These are phyloP conservation scores for Colletotrichum liriopes DNA, from an alignment of 2,329 filamentous ascomycete genomes.

Conservation along the genomic window DNA sequence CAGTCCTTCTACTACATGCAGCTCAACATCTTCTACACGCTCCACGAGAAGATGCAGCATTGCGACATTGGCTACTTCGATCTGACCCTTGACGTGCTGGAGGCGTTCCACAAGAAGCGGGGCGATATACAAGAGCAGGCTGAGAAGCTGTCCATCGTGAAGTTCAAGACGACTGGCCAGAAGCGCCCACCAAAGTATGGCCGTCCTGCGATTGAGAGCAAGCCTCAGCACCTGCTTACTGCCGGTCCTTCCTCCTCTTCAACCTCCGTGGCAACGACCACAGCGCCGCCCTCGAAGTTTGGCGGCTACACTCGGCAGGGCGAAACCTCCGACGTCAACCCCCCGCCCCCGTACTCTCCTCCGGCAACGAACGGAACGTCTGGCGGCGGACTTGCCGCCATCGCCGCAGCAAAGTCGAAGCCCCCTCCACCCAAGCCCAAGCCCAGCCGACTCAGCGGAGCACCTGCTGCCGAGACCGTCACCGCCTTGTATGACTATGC, in stretches of 20 bases:
- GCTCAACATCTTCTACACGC: conserved; percentile 97
- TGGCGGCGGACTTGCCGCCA: conserved; percentile 61
- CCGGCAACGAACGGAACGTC: conserved; percentile 50
- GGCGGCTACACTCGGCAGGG: conserved; percentile 55
- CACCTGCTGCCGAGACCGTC: conserved; percentile 80
- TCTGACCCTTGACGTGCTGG: conserved; percentile 89
- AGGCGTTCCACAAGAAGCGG: conserved; percentile 90
- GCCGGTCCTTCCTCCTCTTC: conserved; percentile 60
- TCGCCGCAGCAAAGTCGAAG: conserved; percentile 74
- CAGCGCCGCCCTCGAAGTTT: conserved; percentile 48
- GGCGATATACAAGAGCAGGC: conserved; percentile 88
- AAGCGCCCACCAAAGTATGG: conserved; percentile 73
- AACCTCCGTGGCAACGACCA: conserved; percentile 37
- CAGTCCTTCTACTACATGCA: conserved; percentile 99
- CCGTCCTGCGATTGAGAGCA: conserved; percentile 68
- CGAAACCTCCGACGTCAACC: conserved; percentile 65
- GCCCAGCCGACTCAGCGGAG: conserved; percentile 79
- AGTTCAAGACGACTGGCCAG: conserved; percentile 90
- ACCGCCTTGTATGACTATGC: conserved; percentile 97
- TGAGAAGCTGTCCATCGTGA: conserved; percentile 88
- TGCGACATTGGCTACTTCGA: conserved; percentile 99
- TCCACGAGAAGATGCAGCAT: conserved; percentile 97
- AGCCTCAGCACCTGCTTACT: conserved; percentile 67
- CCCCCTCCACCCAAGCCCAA: conserved; percentile 83
- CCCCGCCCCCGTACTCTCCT: conserved; percentile 81